phyloP scores from a whole-genome alignment of 2,329 filamentous ascomycete genomes.

The Cordyceps fumosorosea region DNA sequence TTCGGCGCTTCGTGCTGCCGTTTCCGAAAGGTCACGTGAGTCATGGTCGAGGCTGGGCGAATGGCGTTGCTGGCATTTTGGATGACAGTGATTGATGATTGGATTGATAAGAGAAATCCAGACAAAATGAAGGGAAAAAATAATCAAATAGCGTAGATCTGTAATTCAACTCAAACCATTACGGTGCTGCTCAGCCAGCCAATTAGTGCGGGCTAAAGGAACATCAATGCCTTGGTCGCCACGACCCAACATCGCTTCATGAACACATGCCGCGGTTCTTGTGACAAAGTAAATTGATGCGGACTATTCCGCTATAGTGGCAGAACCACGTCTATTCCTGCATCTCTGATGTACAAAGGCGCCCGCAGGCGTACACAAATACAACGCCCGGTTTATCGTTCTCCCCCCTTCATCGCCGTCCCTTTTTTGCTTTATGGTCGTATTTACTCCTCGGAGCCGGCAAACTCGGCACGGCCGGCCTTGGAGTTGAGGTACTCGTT shows the following conservation, averaged over 20 bases:
- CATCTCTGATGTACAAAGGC: slow-evolving; percentile 34
- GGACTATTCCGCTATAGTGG: slow-evolving; percentile 5
- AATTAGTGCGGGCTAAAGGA: neutral
- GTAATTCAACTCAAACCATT: no score
- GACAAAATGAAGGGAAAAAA: neutral
- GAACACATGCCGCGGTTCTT: no score
- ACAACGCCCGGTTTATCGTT: slow-evolving; percentile 25
- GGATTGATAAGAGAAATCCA: neutral
- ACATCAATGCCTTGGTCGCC: neutral
- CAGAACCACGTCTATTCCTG: slow-evolving; percentile 10
- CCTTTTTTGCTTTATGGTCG: slow-evolving; percentile 17
- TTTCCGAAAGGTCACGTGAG: slow-evolving; percentile 16
- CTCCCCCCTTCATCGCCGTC: slow-evolving; percentile 3
- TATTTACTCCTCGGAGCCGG: slow-evolving; percentile 29
- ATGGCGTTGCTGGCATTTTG: slow-evolving; percentile 1
- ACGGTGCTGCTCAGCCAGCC: neutral
- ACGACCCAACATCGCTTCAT: no score
- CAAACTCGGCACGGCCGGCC: slow-evolving; percentile 55
- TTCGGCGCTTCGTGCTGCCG: slow-evolving; percentile 28
- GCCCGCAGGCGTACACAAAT: slow-evolving; percentile 17
- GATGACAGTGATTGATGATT: neutral
- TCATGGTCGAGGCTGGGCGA: neutral
- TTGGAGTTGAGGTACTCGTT: slow-evolving; percentile 81
- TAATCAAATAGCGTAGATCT: no score
- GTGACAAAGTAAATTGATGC: slow-evolving; percentile 12